Conservation (phyloP, 306 rosid species). For the Mimosa bimucronata region DNA sequence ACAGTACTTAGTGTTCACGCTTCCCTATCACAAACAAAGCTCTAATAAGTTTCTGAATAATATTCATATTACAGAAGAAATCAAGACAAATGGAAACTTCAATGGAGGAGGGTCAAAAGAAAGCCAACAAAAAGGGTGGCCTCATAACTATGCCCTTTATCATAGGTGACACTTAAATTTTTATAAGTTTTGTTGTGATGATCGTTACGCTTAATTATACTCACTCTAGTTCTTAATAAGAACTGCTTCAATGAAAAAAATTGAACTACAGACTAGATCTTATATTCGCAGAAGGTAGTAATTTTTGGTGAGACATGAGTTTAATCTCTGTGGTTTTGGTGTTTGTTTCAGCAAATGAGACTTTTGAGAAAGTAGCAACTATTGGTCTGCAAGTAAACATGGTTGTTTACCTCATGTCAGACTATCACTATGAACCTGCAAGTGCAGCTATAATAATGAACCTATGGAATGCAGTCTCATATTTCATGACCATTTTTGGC, state of each 20-base stretch:
- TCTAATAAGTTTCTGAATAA: neutral
- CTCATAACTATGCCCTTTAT: slow-evolving; percentile 77
- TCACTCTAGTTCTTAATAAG: no score
- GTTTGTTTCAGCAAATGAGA: slow-evolving; percentile 67
- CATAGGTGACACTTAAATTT: slow-evolving; percentile 48
- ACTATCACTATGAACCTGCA: slow-evolving; percentile 54
- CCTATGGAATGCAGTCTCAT: slow-evolving; percentile 55
- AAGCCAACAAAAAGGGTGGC: slow-evolving; percentile 67
- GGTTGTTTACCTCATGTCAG: slow-evolving; percentile 55
- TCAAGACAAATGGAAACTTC: slow-evolving; percentile 35
- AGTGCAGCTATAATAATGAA: slow-evolving; percentile 52
- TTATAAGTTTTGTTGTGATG: neutral
- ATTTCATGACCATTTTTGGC: slow-evolving; percentile 57
- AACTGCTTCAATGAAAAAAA: no score
- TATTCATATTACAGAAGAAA: slow-evolving; percentile 32
- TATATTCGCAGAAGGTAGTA: no score
- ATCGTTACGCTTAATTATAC: neutral
- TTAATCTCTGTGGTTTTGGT: neutral
- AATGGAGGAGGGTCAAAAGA: slow-evolving; percentile 46
- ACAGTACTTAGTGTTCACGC: neutral
- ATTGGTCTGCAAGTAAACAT: slow-evolving; percentile 71
- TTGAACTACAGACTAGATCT: no score
- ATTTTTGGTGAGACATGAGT: neutral
- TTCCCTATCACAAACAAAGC: neutral
- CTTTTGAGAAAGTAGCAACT: slow-evolving; percentile 76